Conservation (phyloP, 2,329 filamentous ascomycete genomes). For the Xylariaceae sp. region DNA sequence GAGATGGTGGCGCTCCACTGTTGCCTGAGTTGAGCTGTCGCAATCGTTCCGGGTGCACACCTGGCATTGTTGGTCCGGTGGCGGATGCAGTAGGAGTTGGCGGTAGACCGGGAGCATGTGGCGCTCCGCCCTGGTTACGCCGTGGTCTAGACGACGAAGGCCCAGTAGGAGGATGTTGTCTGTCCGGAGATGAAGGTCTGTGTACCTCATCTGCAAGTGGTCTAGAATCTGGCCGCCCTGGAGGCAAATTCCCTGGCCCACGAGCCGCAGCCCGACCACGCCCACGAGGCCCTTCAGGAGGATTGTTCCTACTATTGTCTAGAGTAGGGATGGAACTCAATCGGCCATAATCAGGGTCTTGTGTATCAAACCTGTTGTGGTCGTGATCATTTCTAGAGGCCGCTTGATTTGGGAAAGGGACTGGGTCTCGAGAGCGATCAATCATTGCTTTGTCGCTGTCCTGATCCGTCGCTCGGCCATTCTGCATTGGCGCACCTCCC, state of each 20-base stretch:
- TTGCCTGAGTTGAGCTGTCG: conserved; percentile 25
- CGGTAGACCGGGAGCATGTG: conserved; percentile 21
- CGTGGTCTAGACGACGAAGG: conserved; percentile 48
- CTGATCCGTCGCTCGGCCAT: conserved; percentile 31
- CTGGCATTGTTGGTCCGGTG: conserved; percentile 20
- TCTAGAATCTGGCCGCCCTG: conserved; percentile 41
- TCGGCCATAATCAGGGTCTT: conserved; percentile 61
- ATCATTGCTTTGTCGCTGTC: conserved; percentile 37
- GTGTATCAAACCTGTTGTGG: conserved; percentile 46
- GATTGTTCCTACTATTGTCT: conserved; percentile 35
- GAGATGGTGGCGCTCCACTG: conserved; percentile 17
- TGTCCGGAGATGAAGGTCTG: conserved; percentile 45
- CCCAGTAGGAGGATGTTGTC: conserved; percentile 47
- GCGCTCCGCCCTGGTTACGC: conserved; percentile 35
- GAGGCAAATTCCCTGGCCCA: conserved; percentile 34
- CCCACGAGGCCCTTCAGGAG: conserved; percentile 55
- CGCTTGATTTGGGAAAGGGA: conserved; percentile 36
- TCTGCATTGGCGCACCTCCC: conserved; percentile 19
- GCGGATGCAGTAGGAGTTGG: conserved; percentile 23
- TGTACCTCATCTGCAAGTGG: conserved; percentile 39
- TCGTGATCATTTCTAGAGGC: conserved; percentile 44
- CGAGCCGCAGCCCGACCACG: conserved; percentile 44
- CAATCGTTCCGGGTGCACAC: conserved; percentile 31
- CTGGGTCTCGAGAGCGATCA: conserved; percentile 41
- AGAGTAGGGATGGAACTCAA: conserved; percentile 50